phyloP scores from a whole-genome alignment of 2,329 filamentous ascomycete species.

The Exophiala lecanii-corni region DNA sequence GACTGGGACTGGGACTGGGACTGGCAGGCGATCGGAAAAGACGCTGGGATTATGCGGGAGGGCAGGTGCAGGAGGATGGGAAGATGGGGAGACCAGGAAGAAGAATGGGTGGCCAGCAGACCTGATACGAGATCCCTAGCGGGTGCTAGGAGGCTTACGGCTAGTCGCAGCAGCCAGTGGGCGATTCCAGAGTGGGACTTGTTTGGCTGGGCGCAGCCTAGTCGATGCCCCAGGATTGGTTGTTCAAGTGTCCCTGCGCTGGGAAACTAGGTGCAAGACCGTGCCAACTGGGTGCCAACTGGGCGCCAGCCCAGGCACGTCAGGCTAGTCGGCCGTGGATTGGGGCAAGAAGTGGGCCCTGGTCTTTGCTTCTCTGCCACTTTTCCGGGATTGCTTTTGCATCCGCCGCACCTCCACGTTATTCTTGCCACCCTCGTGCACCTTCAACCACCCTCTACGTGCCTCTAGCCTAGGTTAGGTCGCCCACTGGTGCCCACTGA shows the following conservation, averaged over 20 bases:
- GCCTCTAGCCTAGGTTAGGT: too few relatives aligned
- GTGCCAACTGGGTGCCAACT: too few relatives aligned
- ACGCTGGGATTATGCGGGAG: constrained; percentile 1
- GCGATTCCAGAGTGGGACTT: neutral
- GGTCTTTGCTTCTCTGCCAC: neutral
- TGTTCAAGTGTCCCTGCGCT: constrained; percentile 1
- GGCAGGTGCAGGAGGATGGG: neutral
- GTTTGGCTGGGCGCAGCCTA: constrained; percentile 1
- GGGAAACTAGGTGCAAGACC: neutral
- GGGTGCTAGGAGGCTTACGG: neutral
- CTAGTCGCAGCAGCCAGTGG: neutral
- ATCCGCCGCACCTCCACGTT: neutral
- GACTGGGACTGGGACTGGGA: neutral
- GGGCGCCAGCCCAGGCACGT: constrained; percentile 1
- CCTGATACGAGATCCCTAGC: neutral
- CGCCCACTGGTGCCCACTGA: neutral
- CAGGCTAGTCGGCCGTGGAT: neutral
- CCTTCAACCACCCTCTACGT: too few relatives aligned
- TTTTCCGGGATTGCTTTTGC: neutral
- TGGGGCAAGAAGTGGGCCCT: neutral
- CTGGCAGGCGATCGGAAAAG: neutral
- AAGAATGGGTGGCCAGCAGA: constrained; percentile 2
- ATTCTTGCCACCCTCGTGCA: too few relatives aligned
- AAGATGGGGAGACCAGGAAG: constrained; percentile 1
- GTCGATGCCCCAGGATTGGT: neutral